phyloP scores from a whole-genome alignment of 768 basidiomycete species.

The Hygrophoropsis aurantiaca region DNA sequence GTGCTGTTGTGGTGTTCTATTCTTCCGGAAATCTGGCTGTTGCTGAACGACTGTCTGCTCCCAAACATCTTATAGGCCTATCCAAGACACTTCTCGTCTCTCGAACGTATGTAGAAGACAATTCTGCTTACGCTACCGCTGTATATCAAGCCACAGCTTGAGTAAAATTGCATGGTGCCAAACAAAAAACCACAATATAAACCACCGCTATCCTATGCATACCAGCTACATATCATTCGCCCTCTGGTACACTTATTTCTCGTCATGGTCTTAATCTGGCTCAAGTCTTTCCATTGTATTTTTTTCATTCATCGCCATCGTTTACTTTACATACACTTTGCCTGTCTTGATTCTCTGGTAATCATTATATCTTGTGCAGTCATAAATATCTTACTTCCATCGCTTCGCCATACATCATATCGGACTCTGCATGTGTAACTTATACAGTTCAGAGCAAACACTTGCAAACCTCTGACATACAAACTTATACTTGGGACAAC shows the following conservation, averaged over 20 bases:
- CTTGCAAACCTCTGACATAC: slow-evolving; percentile 13
- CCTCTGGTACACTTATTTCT: too few species aligned
- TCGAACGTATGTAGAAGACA: slow-evolving; percentile 57
- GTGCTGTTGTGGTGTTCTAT: slow-evolving; percentile 57
- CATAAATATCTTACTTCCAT: too few species aligned
- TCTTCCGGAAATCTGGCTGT: slow-evolving; percentile 49
- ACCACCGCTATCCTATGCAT: neutral
- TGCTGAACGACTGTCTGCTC: slow-evolving; percentile 50
- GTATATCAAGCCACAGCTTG: slow-evolving; percentile 30
- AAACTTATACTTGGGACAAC: neutral
- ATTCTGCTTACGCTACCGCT: slow-evolving; percentile 58
- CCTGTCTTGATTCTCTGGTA: too few species aligned
- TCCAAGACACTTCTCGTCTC: slow-evolving; percentile 49
- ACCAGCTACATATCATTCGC: neutral
- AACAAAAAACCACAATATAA: neutral
- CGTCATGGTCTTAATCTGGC: too few species aligned
- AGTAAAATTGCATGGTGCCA: slow-evolving; percentile 2
- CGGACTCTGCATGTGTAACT: too few species aligned
- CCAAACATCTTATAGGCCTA: slow-evolving; percentile 42
- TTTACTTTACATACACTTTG: too few species aligned
- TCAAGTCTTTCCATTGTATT: too few species aligned
- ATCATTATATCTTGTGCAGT: too few species aligned
- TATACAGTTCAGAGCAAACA: slow-evolving; percentile 25
- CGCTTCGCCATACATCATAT: too few species aligned
- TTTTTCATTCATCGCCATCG: too few species aligned